These are phyloP conservation scores for Blastobotrys chiropterorum DNA, from an alignment of 805 yeast species.

Conservation along the genomic window DNA sequence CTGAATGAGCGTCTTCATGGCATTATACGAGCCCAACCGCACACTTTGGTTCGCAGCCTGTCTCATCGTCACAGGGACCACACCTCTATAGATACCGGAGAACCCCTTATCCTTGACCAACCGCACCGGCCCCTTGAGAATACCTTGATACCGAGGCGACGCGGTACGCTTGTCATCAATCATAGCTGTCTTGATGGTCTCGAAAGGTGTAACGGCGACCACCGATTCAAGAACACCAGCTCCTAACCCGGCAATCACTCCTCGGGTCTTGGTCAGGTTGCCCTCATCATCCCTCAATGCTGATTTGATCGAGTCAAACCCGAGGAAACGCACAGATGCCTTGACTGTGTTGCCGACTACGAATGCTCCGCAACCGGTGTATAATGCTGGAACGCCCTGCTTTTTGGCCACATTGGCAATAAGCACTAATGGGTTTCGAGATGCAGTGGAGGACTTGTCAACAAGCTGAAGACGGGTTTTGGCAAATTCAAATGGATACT, in stretches of 20 bases:
- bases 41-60: conserved; percentile 97
- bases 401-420: conserved; percentile 66
- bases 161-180: conserved; percentile 84
- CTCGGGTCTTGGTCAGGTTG: conserved; percentile 80
- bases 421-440: conserved; percentile 79
- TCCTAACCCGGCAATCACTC: conserved; percentile 94
- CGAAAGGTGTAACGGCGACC: conserved; percentile 94
- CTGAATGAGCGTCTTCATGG: conserved; percentile 75
- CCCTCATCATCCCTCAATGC: conserved; percentile 77
- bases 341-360: conserved; percentile 94
- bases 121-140: conserved; percentile 55
- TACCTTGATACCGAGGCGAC: conserved; percentile 66
- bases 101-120: conserved; percentile 74
- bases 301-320: conserved; percentile 81
- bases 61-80: conserved; percentile 87
- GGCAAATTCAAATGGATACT: conserved; percentile 93
- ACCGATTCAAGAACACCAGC: conserved; percentile 92
- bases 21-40: conserved; percentile 85
- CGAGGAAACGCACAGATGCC: conserved; percentile 91
- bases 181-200: conserved; percentile 90
- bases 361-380: conserved; percentile 95
- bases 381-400: conserved; percentile 74
- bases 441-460: conserved; percentile 30
- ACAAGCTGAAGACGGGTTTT: conserved; percentile 83
- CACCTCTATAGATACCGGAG: conserved; percentile 79